Percentiles rank a stretch among this genome's conserved stretches.
These are phyloP conservation scores for Coniosporium tulheliwenetii DNA, from an alignment of 2,329 filamentous ascomycete genomes.

Conservation along the genomic window DNA sequence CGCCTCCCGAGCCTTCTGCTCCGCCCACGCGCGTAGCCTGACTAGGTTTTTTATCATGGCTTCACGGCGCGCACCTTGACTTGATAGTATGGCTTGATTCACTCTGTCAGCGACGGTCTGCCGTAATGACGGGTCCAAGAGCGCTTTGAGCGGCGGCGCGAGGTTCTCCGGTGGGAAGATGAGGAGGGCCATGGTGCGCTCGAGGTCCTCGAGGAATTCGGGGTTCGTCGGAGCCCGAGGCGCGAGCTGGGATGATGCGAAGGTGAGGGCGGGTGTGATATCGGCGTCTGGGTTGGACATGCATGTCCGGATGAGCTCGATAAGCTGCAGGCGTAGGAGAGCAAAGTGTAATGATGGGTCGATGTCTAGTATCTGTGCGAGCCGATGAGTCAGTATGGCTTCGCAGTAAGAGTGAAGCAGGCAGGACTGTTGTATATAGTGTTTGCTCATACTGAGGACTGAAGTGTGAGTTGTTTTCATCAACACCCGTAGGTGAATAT, in stretches of 20 bases:
- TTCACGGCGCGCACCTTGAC: slow-evolving; percentile 57
- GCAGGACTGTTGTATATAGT: slow-evolving; percentile 2
- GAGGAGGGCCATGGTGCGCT: slow-evolving; percentile 82
- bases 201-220: slow-evolving; percentile 72
- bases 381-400: neutral
- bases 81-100: slow-evolving; percentile 72
- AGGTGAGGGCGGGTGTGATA: slow-evolving; percentile 65
- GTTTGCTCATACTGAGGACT: slow-evolving; percentile 71
- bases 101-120: slow-evolving; percentile 74
- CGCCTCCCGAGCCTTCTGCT: slow-evolving; percentile 39
- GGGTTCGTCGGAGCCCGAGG: slow-evolving; percentile 71
- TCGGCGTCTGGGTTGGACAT: slow-evolving; percentile 51
- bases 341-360: slow-evolving; percentile 78
- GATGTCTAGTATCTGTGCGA: slow-evolving; percentile 63
- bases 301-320: slow-evolving; percentile 77
- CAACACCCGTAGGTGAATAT: slow-evolving; percentile 71
- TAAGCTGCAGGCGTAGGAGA: slow-evolving; percentile 74
- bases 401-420: neutral
- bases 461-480: slow-evolving; percentile 75
- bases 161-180: slow-evolving; percentile 76
- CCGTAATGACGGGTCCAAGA: slow-evolving; percentile 67
- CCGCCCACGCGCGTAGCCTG: slow-evolving; percentile 72
- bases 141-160: slow-evolving; percentile 54
- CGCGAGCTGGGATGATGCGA: slow-evolving; percentile 75
- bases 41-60: slow-evolving; percentile 71